Conservation (phyloP, 371 early-diverging fungal genomes). For the Apophysomyces sp. region DNA sequence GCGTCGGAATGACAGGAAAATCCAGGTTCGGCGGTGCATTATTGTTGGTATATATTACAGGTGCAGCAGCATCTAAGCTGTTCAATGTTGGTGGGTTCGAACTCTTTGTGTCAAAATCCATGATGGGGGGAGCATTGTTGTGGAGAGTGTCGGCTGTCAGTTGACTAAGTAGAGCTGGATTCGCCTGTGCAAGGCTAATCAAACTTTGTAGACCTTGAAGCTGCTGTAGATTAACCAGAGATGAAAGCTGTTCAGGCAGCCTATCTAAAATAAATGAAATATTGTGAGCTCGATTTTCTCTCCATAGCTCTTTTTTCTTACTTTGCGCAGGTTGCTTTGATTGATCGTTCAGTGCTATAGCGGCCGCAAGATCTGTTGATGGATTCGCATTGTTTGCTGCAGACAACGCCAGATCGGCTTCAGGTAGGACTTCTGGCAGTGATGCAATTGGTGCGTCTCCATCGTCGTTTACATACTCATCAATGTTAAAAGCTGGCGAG, state of each 20-base stretch:
- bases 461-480: conserved; percentile 22
- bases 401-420: background rate
- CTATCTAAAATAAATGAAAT: background rate
- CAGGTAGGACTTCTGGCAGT: background rate
- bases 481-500: conserved; percentile 13
- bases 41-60: background rate
- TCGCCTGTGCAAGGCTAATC: conserved; percentile 31
- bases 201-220: conserved; percentile 17
- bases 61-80: background rate
- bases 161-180: conserved; percentile 23
- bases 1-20: background rate
- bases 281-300: background rate
- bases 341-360: conserved; percentile 28
- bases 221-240: conserved; percentile 3
- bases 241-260: conserved; percentile 1
- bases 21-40: background rate
- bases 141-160: conserved; percentile 13
- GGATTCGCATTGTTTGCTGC: background rate
- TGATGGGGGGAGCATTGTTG: background rate
- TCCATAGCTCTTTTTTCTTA: background rate
- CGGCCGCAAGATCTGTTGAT: conserved; percentile 15
- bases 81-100: background rate
- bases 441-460: conserved; percentile 4
- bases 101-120: background rate
- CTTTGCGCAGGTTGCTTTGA: conserved; percentile 4